phyloP scores from a whole-genome alignment of 2,329 filamentous ascomycete genomes.

The Hymenoscyphus fraxineus region DNA sequence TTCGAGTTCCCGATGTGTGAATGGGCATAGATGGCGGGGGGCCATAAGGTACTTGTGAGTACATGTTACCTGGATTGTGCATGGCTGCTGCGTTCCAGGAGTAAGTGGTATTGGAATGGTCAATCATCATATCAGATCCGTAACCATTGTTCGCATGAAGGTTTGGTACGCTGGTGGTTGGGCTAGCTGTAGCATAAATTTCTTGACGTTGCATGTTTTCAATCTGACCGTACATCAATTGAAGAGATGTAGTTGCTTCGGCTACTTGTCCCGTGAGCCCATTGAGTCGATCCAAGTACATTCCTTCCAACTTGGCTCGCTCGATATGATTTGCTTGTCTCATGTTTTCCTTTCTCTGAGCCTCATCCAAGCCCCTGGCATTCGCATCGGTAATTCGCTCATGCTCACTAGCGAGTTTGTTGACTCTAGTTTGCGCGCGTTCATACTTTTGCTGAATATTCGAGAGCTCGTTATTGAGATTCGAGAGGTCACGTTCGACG shows the following conservation, averaged over 20 bases:
- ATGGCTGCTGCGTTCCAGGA: slow-evolving; percentile 26
- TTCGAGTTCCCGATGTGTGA: slow-evolving; percentile 17
- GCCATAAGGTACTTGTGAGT: slow-evolving; percentile 11
- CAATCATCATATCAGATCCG: slow-evolving; percentile 14
- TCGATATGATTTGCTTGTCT: slow-evolving; percentile 29
- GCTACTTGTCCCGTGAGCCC: slow-evolving; percentile 18
- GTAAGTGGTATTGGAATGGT: slow-evolving; percentile 15
- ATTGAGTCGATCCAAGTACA: slow-evolving; percentile 27
- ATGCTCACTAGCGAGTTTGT: slow-evolving; percentile 69
- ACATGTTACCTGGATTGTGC: slow-evolving; percentile 13
- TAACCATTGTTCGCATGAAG: slow-evolving; percentile 12
- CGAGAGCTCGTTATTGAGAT: slow-evolving; percentile 60
- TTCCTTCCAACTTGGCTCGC: slow-evolving; percentile 26
- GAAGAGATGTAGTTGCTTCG: slow-evolving; percentile 15
- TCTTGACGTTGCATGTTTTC: slow-evolving; percentile 12
- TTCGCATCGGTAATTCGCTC: slow-evolving; percentile 67
- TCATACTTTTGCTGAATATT: slow-evolving; percentile 65
- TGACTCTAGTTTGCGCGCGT: slow-evolving; percentile 66
- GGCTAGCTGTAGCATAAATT: slow-evolving; percentile 21
- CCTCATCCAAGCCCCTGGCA: slow-evolving; percentile 46
- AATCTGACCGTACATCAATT: slow-evolving; percentile 15
- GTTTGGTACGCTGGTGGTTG: slow-evolving; percentile 22
- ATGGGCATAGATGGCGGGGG: slow-evolving; percentile 7
- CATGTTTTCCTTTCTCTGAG: slow-evolving; percentile 32
- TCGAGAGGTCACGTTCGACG: slow-evolving; percentile 59